Evolutionary conservation across 148 eudicot genomes (phyloP).

Genomic region (Linanthus parryae): DNA sequence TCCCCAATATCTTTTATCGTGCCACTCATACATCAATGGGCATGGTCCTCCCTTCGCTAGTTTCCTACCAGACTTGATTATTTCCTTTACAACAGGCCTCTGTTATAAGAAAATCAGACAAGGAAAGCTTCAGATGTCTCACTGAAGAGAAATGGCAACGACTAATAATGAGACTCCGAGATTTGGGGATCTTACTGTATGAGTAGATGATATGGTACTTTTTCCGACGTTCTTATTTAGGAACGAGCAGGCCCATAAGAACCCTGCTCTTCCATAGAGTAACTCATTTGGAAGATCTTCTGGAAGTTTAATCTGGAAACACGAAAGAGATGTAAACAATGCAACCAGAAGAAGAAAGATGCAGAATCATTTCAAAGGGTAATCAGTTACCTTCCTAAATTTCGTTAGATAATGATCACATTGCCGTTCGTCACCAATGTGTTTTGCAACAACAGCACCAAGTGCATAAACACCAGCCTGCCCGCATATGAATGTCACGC

Average conservation of each 20-base stretch:
- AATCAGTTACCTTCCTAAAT: conserved; percentile 61
- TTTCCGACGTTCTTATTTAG: conserved; percentile 65
- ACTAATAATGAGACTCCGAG: too few relatives aligned
- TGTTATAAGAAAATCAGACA: conserved; percentile 7
- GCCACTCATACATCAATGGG: conserved; percentile 88
- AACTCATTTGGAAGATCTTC: conserved; percentile 75
- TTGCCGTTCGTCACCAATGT: conserved; percentile 41
- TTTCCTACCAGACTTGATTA: conserved; percentile 51
- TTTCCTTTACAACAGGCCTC: conserved; percentile 49
- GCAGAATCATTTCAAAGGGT: not conserved
- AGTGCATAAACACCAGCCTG: conserved; percentile 79
- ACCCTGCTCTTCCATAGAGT: conserved; percentile 83
- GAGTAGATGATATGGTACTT: conserved; percentile 46
- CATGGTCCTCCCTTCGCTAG: conserved; percentile 43
- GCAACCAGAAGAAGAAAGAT: not conserved
- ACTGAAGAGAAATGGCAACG: not conserved
- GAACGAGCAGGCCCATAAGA: conserved; percentile 78
- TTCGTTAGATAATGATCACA: conserved; percentile 42
- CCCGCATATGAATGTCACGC: conserved; percentile 80
- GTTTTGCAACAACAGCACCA: conserved; percentile 83
- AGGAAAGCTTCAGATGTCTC: not conserved
- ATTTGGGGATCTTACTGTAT: conserved; percentile 34
- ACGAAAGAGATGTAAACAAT: not conserved
- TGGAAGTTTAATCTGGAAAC: conserved; percentile 52
- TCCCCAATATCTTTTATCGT: conserved; percentile 82